These are phyloP conservation scores for Colletotrichum karsti DNA, from an alignment of 2,329 filamentous ascomycete genomes.

Conservation along the genomic window DNA sequence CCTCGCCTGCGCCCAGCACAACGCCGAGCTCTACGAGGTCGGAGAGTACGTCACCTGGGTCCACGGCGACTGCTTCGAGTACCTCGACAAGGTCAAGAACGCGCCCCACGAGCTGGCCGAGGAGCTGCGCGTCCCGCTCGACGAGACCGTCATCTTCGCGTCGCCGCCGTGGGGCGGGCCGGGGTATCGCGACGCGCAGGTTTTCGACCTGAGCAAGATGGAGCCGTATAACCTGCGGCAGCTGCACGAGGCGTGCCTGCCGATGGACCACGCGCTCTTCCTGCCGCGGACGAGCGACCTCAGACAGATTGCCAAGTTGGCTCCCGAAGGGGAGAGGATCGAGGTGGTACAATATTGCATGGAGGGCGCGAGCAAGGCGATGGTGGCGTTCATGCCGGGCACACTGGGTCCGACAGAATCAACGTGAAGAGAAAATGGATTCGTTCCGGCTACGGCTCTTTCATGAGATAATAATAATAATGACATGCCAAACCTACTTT, in stretches of 20 bases:
- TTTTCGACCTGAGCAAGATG: conserved; percentile 90
- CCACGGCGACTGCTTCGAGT: conserved; percentile 85
- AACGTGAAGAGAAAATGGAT: not conserved
- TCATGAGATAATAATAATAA: not conserved
- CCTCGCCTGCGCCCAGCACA: conserved; percentile 90
- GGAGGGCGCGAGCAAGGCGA: conserved; percentile 85
- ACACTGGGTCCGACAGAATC: conserved; percentile 7
- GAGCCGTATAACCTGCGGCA: conserved; percentile 79
- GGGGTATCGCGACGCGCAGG: conserved; percentile 63
- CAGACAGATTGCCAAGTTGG: conserved; percentile 75
- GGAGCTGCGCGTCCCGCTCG: conserved; percentile 49
- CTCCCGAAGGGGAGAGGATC: conserved; percentile 62
- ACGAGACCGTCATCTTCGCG: conserved; percentile 59
- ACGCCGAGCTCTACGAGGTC: conserved; percentile 87
- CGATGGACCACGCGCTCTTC: conserved; percentile 75
- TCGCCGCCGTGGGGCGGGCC: conserved; percentile 70
- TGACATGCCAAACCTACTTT: conserved; percentile 13
- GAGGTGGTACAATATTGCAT: conserved; percentile 92
- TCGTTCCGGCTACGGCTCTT: not conserved
- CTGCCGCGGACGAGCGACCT: conserved; percentile 87
- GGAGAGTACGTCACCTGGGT: conserved; percentile 81
- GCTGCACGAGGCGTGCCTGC: conserved; percentile 69
- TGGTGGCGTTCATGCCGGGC: conserved; percentile 69
- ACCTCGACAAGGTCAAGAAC: conserved; percentile 59
- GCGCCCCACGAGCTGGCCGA: conserved; percentile 45